Base-by-base conservation (phyloP, 306 rosid species). In the Herpetospermum pedunculosum region DNA sequence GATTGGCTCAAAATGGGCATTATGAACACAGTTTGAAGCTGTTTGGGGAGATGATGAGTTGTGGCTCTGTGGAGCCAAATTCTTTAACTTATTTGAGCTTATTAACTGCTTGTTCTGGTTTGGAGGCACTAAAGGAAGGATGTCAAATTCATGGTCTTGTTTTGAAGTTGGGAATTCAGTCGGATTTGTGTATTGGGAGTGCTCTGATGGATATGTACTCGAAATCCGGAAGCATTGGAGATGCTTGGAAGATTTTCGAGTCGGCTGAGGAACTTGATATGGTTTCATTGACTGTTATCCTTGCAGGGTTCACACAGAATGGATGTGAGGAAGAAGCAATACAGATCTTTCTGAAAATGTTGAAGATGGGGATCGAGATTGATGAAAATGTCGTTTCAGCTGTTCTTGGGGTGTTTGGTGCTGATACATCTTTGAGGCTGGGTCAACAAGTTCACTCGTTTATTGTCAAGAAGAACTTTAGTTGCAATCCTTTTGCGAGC, bases 141-240 rank as follows among this genome's bases (percentile, higher is more conserved):
- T 63, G 78, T n/a, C 95, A 88, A 80, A 83, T 92, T 76, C 97
- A 92, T 75, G 90, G 85, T n/a, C 80, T 90, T 79, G 44, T 87
- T 23, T 88, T 85, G 93, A 88, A 90, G 78, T 50, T 83, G 75
- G 97, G 98, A 76, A 80, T 84, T 81, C 92, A 92, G 32, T 84
- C 96, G 1, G 93, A 86, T 65, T 69, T 92, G 77, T 84, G 85
- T 59, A 77, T 92, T 63, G 97, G 85, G 84, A 90, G 96, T 83
- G 91, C 97, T 52, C 79, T 93, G 76, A 90, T 93, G 98, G 92
- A 93, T 83, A 81, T 93, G 82, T 93, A 90, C 79, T 89, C 96
- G 0, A 93, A 93, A 77, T 93, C 92, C 76, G 85, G 97, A 26
- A 72, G 86, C 52, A 64, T 90, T 65, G 94, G 84, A 67, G 88